These are phyloP conservation scores for Termitomyces sp. DNA, from an alignment of 768 basidiomycete species.

Conservation along the genomic window DNA sequence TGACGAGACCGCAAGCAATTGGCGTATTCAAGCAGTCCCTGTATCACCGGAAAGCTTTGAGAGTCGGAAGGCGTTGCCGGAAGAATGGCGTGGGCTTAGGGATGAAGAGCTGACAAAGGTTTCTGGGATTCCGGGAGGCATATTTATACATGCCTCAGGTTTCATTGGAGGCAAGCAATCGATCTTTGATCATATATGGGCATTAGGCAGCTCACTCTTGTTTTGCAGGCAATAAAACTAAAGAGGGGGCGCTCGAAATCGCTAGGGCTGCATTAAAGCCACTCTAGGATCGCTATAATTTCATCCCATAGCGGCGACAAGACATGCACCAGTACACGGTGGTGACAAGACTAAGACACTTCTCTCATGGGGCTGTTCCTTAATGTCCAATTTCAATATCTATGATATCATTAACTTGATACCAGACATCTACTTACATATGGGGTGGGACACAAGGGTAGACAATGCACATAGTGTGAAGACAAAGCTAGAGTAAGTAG, in stretches of 20 bases:
- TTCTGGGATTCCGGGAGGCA: constrained; percentile 75
- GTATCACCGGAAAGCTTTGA: constrained; percentile 79
- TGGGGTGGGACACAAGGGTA: no score
- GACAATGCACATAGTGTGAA: no score
- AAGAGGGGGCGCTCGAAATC: constrained; percentile 80
- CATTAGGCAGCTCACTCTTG: background rate
- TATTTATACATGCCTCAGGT: constrained; percentile 94
- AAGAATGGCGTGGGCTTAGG: constrained; percentile 88
- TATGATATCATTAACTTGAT: no score
- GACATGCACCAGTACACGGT: no score
- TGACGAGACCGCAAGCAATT: constrained; percentile 70
- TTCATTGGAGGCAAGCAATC: constrained; percentile 83
- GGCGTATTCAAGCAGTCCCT: constrained; percentile 94
- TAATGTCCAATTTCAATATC: no score
- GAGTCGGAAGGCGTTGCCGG: constrained; percentile 89
- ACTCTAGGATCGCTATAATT: constrained; percentile 17
- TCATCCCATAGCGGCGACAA: background rate
- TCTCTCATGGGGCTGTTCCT: no score
- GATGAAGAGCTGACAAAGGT: constrained; percentile 76
- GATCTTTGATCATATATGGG: constrained; percentile 6
- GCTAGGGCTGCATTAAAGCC: constrained; percentile 63
- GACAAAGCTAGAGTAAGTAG: no score
- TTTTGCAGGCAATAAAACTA: constrained; percentile 79
- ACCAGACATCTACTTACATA: no score
- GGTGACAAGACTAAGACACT: no score